Base-by-base conservation (phyloP, 768 basidiomycete genomes). In the Kwoniella sp. region DNA sequence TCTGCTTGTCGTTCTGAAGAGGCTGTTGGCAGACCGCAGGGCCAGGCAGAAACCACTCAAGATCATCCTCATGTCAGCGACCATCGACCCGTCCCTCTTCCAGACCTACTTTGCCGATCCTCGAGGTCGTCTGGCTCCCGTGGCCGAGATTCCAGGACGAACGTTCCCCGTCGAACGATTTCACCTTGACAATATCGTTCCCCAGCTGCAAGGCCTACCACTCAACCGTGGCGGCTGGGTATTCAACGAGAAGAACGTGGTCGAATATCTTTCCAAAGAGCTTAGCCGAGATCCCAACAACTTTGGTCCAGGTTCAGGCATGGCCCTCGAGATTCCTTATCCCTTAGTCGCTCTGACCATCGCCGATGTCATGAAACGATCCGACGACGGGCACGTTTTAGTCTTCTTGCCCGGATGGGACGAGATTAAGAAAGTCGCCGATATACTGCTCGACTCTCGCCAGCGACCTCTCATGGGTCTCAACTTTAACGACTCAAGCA, bases 21-120 rank as follows among this genome's bases (percentile, higher is more conserved):
- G 90, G 24, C 80, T 94, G 24, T 80, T 94, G 73, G 85, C 84
- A 6, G 88, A 91, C 62, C 86, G 92, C 69, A 88, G 85, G 76
- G 82, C 85, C 6, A 85, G 85, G 67, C 84, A 85, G 12, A 85
- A 87, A 51, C 87, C 90, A 2, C 81, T 97, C 79, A 93, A 92
- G 79, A 83, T 97, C 67, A 81, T 96, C 47, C 85, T 98, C 60
- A 96, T 97, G 93, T 94, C 91, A 73, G 94, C 94, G 9, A 97
- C 94, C 48, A 91, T 97, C 75, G 91, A 96, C 71, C 90, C 93
- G 9, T 85, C 85, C 0, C 84, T 95, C 25, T 98, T 96, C 85
- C 88, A 90, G 74, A 82, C 84, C 12, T 98, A 97, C 82, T 98
- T 98, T 83, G 81, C 83, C 8, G 82, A 85, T 19, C 65, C 80